Evolutionary conservation across 805 yeast species (phyloP), one percentile per base, ranked within the genome.

Genomic region (Lachancea dasiensis): DNA sequence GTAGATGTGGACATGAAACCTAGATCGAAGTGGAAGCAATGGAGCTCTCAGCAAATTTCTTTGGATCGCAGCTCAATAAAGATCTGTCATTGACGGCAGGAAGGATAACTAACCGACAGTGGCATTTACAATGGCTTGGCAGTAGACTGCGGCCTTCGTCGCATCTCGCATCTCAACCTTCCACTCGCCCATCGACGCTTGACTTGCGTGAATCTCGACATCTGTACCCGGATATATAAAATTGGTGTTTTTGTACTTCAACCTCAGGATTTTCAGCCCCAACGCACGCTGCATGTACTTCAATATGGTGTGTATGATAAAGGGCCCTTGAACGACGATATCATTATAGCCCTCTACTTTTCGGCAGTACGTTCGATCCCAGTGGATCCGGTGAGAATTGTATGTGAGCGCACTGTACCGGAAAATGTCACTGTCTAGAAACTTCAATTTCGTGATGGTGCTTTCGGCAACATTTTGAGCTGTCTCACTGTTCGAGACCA

Each of bases 371-470:
- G 46, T 46, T 5, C 58, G 55, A 52, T 85, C 84, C 57, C 77
- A 79, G 61, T 90, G 98, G 27, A 90, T 85, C 41, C 72, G 70
- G 60, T 90, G 98, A 3, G 94, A 69, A 56, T 90, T 90, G 62
- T 79, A 79, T 1, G 92, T 79, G 37, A 92, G 57, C 9, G 85
- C 81, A 31, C 90, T 79, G 61, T 78, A 84, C 44, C 86, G 64
- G 46, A 65, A 27, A 75, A 67, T 6, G 66, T 52, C 38, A 62
- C 60, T 5, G 72, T 52, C 28, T 74, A 71, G 16, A 39, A 61
- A 28, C 67, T 50, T 16, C 47, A 48, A 33, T 52, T 60, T 36
- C 39, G 9, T 55, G 54, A 5, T 67, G 8, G 48, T 6, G n/a
- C 29, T 20, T 13, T 26, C n/a, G 15, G 19, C 23, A 14, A 8